These are phyloP conservation scores for Stromatinia cepivora DNA, from an alignment of 2,329 filamentous ascomycete species.

Conservation along the genomic window DNA sequence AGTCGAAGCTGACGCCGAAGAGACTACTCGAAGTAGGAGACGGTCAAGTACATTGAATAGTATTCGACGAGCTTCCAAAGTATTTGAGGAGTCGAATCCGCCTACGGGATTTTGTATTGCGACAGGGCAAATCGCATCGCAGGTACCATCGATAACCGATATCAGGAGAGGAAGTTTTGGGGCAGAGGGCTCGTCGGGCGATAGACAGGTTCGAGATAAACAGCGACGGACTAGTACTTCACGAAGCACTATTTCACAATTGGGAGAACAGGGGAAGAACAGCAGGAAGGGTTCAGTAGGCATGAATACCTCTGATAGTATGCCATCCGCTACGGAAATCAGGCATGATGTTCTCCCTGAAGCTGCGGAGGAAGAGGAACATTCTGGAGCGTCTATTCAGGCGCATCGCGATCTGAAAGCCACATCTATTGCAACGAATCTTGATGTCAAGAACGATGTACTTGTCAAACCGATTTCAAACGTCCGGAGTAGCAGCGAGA, in stretches of 20 bases:
- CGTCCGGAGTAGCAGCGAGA: conserved; percentile 30
- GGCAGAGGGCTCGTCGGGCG: conserved; percentile 39
- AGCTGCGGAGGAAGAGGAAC: conserved; percentile 29
- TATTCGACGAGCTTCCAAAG: conserved; percentile 38
- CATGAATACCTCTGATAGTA: conserved; percentile 23
- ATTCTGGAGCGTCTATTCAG: background rate
- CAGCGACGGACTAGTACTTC: conserved; percentile 34
- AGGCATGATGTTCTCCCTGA: conserved; percentile 33
- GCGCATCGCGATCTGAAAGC: background rate
- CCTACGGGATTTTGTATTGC: conserved; percentile 52
- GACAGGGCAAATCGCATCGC: conserved; percentile 46
- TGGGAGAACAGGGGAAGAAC: conserved; percentile 20
- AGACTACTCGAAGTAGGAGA: conserved; percentile 21
- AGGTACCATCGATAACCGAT: conserved; percentile 37
- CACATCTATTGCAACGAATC: background rate
- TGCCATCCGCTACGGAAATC: conserved; percentile 23
- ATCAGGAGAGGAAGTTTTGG: conserved; percentile 39
- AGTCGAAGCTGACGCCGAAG: conserved; percentile 23
- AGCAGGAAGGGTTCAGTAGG: conserved; percentile 27
- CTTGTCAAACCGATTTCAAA: background rate
- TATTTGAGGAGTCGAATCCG: conserved; percentile 49
- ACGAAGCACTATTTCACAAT: conserved; percentile 31
- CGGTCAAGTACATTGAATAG: conserved; percentile 34
- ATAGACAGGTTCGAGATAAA: conserved; percentile 39
- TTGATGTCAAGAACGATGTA: background rate